Conservation (phyloP, 176 grass and related monocot genomes). For the Musa acuminata region DNA sequence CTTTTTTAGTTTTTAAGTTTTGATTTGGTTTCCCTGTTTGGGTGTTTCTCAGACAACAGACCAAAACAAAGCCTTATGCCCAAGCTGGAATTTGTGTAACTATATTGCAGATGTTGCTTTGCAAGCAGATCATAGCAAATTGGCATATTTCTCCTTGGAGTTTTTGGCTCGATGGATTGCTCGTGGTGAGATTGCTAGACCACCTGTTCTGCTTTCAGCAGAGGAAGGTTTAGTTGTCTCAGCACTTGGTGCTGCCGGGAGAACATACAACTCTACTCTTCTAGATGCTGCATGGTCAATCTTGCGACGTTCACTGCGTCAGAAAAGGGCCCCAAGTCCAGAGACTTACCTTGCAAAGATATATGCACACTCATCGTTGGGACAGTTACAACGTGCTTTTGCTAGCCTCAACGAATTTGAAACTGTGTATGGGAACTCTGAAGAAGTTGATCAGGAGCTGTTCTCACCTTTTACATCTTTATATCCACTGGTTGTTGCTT, state of each 20-base stretch:
- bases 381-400: constrained; percentile 72
- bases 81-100: constrained; percentile 55
- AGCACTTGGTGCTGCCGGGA: constrained; percentile 59
- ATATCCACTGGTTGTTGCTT: constrained; percentile 67
- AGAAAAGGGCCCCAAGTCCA: constrained; percentile 57
- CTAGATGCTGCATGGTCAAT: constrained; percentile 64
- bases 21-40: neutral
- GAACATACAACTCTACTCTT: constrained; percentile 53
- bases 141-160: constrained; percentile 53
- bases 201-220: constrained; percentile 46
- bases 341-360: constrained; percentile 75
- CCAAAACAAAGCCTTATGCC: constrained; percentile 68
- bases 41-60: constrained; percentile 42
- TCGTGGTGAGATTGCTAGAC: constrained; percentile 44
- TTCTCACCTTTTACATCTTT: constrained; percentile 81
- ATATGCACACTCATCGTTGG: constrained; percentile 69
- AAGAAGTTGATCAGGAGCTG: constrained; percentile 52
- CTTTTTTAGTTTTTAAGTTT: neutral
- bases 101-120: constrained; percentile 61
- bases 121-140: constrained; percentile 71
- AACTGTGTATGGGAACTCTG: constrained; percentile 55
- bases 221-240: constrained; percentile 67
- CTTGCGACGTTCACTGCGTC: constrained; percentile 46
- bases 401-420: constrained; percentile 64
- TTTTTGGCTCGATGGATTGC: constrained; percentile 71